These are phyloP conservation scores for Macrolepiota albuminosa DNA, from an alignment of 768 basidiomycete genomes.

Conservation along the genomic window DNA sequence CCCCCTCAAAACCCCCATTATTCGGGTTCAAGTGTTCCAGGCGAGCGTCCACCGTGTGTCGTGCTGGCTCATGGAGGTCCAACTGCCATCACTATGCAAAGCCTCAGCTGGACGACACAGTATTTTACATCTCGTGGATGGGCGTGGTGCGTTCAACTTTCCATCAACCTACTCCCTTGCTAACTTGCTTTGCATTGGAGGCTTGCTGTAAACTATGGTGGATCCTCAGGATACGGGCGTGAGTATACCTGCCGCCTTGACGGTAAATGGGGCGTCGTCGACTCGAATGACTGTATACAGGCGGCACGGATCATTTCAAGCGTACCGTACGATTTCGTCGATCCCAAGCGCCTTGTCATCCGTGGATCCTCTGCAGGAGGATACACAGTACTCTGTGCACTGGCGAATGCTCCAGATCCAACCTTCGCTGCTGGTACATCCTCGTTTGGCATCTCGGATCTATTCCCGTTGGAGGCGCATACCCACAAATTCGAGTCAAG, in stretches of 20 bases:
- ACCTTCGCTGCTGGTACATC: conserved; percentile 63
- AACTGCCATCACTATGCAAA: conserved; percentile 42
- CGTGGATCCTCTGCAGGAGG: conserved; percentile 75
- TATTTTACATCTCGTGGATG: conserved; percentile 71
- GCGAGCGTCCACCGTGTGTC: conserved; percentile 66
- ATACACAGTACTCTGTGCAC: conserved; percentile 53
- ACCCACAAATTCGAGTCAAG: conserved; percentile 71
- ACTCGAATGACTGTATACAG: conserved; percentile 62
- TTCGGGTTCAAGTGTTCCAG: conserved; percentile 35
- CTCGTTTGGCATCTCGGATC: conserved; percentile 65
- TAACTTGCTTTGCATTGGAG: conserved; percentile 26
- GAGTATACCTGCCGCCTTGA: conserved; percentile 59
- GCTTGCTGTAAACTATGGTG: conserved; percentile 75
- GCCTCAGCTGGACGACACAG: conserved; percentile 48
- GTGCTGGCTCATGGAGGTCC: conserved; percentile 72
- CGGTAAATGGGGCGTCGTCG: conserved; percentile 70
- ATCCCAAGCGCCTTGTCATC: conserved; percentile 59
- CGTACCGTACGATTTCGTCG: conserved; percentile 49
- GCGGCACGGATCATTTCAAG: conserved; percentile 47
- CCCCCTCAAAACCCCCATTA: conserved; percentile 64
- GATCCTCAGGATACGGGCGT: conserved; percentile 70
- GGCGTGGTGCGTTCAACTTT: conserved; percentile 47
- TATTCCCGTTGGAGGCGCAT: conserved; percentile 48
- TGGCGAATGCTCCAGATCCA: conserved; percentile 35
- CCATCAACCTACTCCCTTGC: neutral